phyloP scores from a whole-genome alignment of 169 alveolate species.

The Plasmodium ovale region DNA sequence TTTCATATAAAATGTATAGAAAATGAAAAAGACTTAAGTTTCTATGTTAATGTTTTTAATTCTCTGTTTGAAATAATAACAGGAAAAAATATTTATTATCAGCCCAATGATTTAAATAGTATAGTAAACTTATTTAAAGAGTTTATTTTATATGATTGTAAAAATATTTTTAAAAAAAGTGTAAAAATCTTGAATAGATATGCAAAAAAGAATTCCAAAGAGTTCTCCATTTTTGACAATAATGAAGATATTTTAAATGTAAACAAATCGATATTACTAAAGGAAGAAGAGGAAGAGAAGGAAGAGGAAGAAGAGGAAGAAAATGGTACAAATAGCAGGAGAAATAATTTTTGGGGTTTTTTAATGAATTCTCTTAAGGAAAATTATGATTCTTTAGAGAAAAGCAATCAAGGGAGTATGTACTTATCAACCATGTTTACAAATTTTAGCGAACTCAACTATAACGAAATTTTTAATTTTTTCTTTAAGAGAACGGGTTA shows the following conservation, averaged over 20 bases:
- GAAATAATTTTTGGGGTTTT: constrained; percentile 18
- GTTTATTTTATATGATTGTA: constrained; percentile 50
- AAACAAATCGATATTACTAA: constrained; percentile 16
- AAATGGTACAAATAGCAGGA: neutral
- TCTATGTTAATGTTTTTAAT: constrained; percentile 43
- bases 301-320: neutral
- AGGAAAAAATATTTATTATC: constrained; percentile 56
- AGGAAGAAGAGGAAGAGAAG: neutral
- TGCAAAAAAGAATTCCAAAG: constrained; percentile 39
- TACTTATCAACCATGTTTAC: constrained; percentile 42
- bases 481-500: constrained; percentile 12
- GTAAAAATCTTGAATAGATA: constrained; percentile 26
- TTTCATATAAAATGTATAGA: constrained; percentile 64
- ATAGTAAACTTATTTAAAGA: constrained; percentile 48
- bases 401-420: constrained; percentile 1
- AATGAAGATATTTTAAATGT: constrained; percentile 32
- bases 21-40: constrained; percentile 20
- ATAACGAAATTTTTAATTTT: constrained; percentile 21
- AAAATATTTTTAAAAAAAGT: constrained; percentile 44
- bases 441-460: constrained; percentile 45
- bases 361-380: constrained; percentile 9
- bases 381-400: constrained; percentile 17
- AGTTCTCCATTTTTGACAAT: constrained; percentile 27
- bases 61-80: constrained; percentile 50
- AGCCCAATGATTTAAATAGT: constrained; percentile 18